Conservation (phyloP, 2,329 filamentous ascomycete genomes). For the Dothiorella sarmentorum region DNA sequence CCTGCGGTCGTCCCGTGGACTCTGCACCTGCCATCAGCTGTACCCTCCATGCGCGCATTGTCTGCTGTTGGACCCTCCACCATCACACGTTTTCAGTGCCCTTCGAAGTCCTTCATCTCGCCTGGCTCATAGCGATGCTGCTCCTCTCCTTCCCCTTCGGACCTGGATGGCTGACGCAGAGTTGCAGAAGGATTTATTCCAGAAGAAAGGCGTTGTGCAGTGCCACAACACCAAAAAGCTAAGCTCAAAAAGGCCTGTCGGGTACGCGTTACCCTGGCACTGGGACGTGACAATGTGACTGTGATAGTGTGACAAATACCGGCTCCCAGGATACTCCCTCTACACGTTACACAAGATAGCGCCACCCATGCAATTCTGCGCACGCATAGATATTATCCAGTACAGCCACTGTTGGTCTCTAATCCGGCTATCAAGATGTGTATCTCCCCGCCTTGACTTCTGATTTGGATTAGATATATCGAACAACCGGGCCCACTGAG, state of each 20-base stretch:
- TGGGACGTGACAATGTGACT: conserved; percentile 13
- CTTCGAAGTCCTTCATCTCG: not conserved
- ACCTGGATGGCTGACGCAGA: not conserved
- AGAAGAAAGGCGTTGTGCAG: not conserved
- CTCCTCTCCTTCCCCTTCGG: not conserved
- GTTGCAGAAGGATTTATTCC: conserved; percentile 11
- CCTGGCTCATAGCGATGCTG: not conserved
- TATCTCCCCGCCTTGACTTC: too few relatives aligned
- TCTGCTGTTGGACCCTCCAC: not conserved
- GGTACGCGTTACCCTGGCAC: conserved; percentile 3
- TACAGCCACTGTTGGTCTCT: not conserved
- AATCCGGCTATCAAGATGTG: not conserved
- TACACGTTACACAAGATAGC: not conserved
- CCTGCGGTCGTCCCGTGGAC: not conserved
- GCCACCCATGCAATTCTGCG: not conserved
- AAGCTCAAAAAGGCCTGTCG: not conserved
- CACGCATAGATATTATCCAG: not conserved
- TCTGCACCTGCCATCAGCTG: not conserved
- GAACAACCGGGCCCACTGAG: too few relatives aligned
- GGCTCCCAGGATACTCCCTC: not conserved
- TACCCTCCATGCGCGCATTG: not conserved
- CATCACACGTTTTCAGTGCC: not conserved
- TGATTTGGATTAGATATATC: too few relatives aligned
- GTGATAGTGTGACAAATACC: conserved; percentile 9
- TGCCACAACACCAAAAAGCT: not conserved